Conservation (phyloP, 1,139 yeast genomes). For the Groenewaldozyma sp. region DNA sequence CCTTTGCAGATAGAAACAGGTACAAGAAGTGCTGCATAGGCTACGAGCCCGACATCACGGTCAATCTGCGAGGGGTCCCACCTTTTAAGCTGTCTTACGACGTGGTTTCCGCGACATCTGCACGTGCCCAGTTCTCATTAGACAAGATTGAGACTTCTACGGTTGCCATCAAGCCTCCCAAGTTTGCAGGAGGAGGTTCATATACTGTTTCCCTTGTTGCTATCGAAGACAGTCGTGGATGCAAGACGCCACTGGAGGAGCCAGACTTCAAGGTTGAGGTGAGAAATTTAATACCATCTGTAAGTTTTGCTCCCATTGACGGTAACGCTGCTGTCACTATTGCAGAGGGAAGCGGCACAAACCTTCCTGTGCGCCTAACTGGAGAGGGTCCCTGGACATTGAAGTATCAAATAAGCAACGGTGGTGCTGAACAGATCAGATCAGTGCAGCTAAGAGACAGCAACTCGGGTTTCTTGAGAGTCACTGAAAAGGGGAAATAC, state of each 20-base stretch:
- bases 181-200: constrained; percentile 55
- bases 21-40: constrained; percentile 36
- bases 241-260: constrained; percentile 57
- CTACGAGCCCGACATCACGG: constrained; percentile 40
- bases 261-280: constrained; percentile 55
- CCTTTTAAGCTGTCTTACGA: constrained; percentile 72
- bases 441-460: constrained; percentile 14
- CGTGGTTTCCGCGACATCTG: constrained; percentile 38
- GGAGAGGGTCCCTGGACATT: constrained; percentile 47
- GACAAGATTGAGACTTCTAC: constrained; percentile 36
- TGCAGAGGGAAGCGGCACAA: constrained; percentile 47
- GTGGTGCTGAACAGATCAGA: constrained; percentile 12
- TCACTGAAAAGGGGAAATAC: constrained; percentile 44
- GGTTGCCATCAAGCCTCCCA: constrained; percentile 44
- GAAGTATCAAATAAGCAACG: constrained; percentile 26
- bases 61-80: constrained; percentile 61
- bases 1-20: constrained; percentile 21
- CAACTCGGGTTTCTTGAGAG: constrained; percentile 16
- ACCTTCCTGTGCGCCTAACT: constrained; percentile 48
- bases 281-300: constrained; percentile 56
- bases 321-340: constrained; percentile 17
- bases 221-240: constrained; percentile 62
- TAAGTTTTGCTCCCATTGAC: constrained; percentile 36
- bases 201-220: constrained; percentile 55
- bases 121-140: constrained; percentile 35